Evolutionary conservation across 495 filamentous ascomycete genomes (phyloP), one percentile per base, ranked within the genome.

Genomic region (Penicillium macrosclerotiorum): DNA sequence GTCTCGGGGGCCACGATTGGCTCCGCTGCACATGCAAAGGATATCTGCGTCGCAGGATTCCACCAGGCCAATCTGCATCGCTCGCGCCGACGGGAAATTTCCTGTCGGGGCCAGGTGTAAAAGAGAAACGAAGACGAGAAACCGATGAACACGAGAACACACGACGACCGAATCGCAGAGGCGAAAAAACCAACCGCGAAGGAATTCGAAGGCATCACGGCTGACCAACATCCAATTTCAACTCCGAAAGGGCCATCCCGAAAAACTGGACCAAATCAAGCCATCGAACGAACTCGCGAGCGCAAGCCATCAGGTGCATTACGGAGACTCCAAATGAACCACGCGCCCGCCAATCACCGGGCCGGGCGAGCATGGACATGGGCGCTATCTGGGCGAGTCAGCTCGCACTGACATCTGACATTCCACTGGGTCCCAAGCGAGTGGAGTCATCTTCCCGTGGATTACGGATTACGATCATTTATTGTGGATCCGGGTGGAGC

Each of bases 391-490:
- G 30, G 18, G 43, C 45, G 2, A 55, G 52, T 62, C 52, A 56
- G 43, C 59, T 60, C 59, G 59, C 57, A 60, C 57, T 60, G 56
- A 63, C 59, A 57, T 60, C 56, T 60, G 59, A 60, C 56, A 57
- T 63, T 60, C 57, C 51, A 44, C 18, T 29, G 13, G 16, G 17
- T n/a, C n/a, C n/a, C n/a, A n/a, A n/a, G 32, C 20, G 34, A 7
- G 19, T 33, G 17, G 24, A 43, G 20, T n/a, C n/a, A 40, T 25
- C 36, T 20, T 5, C 27, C n/a, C 22, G 12, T 17, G 13, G 5
- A 25, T 29, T 8, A 17, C 13, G 29, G 22, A 20, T 22, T 36
- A 5, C 16, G 7, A n/a, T n/a, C n/a, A n/a, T n/a, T n/a, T n/a
- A n/a, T n/a, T n/a, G n/a, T n/a, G n/a, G n/a, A n/a, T n/a, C n/a